Conservation (phyloP, 2,329 filamentous ascomycete species). For the Fusarium verrucosum region DNA sequence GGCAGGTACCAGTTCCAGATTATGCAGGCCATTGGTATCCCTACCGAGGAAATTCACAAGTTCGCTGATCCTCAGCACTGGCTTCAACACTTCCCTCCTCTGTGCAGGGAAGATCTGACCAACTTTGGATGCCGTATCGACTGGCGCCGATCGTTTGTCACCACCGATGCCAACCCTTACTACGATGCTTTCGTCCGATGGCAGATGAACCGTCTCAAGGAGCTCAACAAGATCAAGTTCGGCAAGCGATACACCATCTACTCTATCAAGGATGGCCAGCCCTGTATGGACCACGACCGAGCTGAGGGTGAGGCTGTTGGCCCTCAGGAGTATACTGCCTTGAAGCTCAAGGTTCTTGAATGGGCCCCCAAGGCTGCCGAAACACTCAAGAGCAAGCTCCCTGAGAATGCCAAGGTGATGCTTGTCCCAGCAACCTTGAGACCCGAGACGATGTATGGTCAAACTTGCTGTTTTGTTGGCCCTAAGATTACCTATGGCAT, state of each 20-base stretch:
- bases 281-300: constrained; percentile 60
- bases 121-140: constrained; percentile 89
- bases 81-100: constrained; percentile 82
- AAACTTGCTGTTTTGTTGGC: constrained; percentile 94
- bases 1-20: constrained; percentile 85
- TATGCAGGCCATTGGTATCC: constrained; percentile 90
- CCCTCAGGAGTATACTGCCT: constrained; percentile 89
- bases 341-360: constrained; percentile 91
- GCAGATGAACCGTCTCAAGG: constrained; percentile 95
- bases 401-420: constrained; percentile 77
- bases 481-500: constrained; percentile 90
- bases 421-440: constrained; percentile 93
- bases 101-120: constrained; percentile 75
- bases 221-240: constrained; percentile 91
- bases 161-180: constrained; percentile 95
- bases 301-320: constrained; percentile 62
- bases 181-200: constrained; percentile 95
- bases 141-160: constrained; percentile 92
- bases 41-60: constrained; percentile 86
- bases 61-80: constrained; percentile 93
- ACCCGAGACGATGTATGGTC: constrained; percentile 98
- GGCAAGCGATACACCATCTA: constrained; percentile 95
- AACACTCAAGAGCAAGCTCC: constrained; percentile 78
- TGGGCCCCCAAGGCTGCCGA: constrained; percentile 83
- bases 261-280: constrained; percentile 58